A percentile compares a stretch with the other conserved stretches of the same genome.
Evolutionary conservation across 257 asterid genomes (phyloP).

Genomic region (Solanum etuberosum): DNA sequence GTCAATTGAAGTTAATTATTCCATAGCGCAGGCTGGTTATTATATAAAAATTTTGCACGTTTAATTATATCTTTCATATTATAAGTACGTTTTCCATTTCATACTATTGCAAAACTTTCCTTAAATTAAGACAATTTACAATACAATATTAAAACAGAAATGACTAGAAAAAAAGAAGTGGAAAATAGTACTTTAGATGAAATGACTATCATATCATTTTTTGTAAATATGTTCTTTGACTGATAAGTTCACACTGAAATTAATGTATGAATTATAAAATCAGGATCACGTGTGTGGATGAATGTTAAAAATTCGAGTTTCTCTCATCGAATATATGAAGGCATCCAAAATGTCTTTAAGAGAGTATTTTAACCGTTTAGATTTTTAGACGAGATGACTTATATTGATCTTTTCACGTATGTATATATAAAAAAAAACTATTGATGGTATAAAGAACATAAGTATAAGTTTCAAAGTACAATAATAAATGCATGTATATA

Average conservation of each 20-base stretch:
- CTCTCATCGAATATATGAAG: background rate
- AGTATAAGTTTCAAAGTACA: background rate
- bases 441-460: background rate
- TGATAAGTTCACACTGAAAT: background rate
- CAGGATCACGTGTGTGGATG: background rate
- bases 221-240: background rate
- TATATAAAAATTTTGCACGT: background rate
- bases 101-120: background rate
- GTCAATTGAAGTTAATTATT: background rate
- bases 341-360: background rate
- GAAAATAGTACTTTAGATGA: background rate
- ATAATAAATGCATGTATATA: background rate
- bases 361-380: background rate
- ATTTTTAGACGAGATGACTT: background rate
- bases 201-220: background rate
- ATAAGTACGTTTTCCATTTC: background rate
- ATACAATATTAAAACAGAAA: background rate
- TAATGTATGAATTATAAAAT: background rate
- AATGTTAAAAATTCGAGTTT: background rate
- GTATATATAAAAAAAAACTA: background rate
- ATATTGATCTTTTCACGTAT: background rate
- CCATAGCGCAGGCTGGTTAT: background rate
- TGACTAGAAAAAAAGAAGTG: background rate
- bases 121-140: background rate
- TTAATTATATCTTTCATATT: background rate